A percentile compares a stretch with the other conserved stretches of the same genome.
These are phyloP conservation scores for Cladosporium sp. DNA, from an alignment of 2,329 filamentous ascomycete species.

Conservation along the genomic window DNA sequence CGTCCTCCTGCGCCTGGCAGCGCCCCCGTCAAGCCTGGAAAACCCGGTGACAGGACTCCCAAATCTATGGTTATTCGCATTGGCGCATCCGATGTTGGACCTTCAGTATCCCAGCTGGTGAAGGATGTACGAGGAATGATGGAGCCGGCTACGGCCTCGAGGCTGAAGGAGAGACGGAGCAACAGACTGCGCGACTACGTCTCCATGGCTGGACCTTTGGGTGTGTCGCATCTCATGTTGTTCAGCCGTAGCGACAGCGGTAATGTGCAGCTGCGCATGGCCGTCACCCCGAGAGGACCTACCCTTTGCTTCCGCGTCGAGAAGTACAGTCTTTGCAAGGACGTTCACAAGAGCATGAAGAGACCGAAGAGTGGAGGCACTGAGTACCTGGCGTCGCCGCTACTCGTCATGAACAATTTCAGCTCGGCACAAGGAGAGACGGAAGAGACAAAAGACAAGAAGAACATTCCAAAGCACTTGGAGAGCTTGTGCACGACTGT, in stretches of 20 bases:
- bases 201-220: slow-evolving; percentile 90
- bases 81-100: slow-evolving; percentile 87
- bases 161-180: slow-evolving; percentile 81
- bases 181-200: slow-evolving; percentile 91
- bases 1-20: slow-evolving; percentile 48
- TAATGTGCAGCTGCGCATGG: slow-evolving; percentile 88
- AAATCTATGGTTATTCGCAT: slow-evolving; percentile 99
- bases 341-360: slow-evolving; percentile 78
- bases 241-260: slow-evolving; percentile 87
- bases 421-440: slow-evolving; percentile 49
- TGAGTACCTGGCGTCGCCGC: slow-evolving; percentile 73
- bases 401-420: slow-evolving; percentile 99
- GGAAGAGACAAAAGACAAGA: slow-evolving; percentile 41
- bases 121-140: slow-evolving; percentile 89
- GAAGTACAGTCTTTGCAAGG: slow-evolving; percentile 89
- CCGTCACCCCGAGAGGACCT: slow-evolving; percentile 82
- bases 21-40: slow-evolving; percentile 47
- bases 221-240: slow-evolving; percentile 86
- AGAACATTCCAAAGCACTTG: slow-evolving; percentile 79
- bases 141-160: slow-evolving; percentile 88
- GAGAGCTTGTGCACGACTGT: slow-evolving; percentile 89
- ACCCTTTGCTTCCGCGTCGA: slow-evolving; percentile 93
- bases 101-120: slow-evolving; percentile 85
- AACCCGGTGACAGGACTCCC: slow-evolving; percentile 63
- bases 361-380: slow-evolving; percentile 74